Base-by-base conservation (phyloP, 768 basidiomycete genomes). In the Suillus paluster region DNA sequence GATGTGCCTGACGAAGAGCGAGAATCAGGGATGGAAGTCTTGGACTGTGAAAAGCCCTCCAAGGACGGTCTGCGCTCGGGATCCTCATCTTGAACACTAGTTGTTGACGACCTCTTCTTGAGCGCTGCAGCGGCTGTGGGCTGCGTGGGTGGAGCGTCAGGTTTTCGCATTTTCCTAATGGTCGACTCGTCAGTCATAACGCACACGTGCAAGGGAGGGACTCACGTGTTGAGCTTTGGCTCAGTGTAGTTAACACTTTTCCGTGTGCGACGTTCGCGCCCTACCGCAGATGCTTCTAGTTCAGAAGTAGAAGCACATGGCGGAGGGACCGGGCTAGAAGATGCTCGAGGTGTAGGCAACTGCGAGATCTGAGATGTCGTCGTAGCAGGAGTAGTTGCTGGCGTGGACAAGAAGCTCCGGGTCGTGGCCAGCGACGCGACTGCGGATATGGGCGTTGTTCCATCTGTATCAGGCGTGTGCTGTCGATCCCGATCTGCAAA, bases 231-330 rank as follows among this genome's bases (percentile, higher is more conserved):
- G 25, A 95, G 81, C 71, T 94, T 95, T 12, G 93, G 93, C 70
- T 95, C 93, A 0, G 92, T 80, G 66, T 95, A 94, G 72, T 94
- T 94, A 52, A 95, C 79, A 67, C 92, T 93, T 77, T 89, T 94
- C 52, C 93, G 82, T 21, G 81, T 72, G 56, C 84, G 78, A 82
- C 88, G 76, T 83, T 84, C 70, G 69, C 86, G 73, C 68, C 80
- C 66, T 58, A 68, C 71, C 38, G 44, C 62, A 38, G 68, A 65
- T 15, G 69, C 64, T 21, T 77, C 77, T 10, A 76, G 67, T 58
- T 75, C 75, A n/a, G 75, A 69, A 1, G 70, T 68, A 25, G 75
- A 70, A 52, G 74, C 69, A 63, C 78, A 69, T 10, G 77, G 70
- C 36, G 68, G 73, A 41, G 80, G 78, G 30, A 71, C 63, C 23